These are phyloP conservation scores for Lanzia echinophila DNA, from an alignment of 2,329 filamentous ascomycete genomes.

Conservation along the genomic window DNA sequence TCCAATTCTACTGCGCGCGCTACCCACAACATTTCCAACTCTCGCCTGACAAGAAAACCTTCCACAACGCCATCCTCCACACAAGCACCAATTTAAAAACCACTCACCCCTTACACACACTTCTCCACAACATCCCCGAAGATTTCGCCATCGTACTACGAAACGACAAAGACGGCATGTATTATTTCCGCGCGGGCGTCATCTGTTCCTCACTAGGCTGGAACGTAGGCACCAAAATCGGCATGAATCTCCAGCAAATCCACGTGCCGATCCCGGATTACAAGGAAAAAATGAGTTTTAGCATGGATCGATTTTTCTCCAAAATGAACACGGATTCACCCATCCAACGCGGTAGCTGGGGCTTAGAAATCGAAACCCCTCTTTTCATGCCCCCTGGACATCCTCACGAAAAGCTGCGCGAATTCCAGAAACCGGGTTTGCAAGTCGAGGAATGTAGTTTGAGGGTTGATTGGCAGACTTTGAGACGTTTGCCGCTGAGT, in stretches of 20 bases:
- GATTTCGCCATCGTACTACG: conserved; percentile 75
- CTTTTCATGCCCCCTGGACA: conserved; percentile 68
- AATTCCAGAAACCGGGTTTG: conserved; percentile 50
- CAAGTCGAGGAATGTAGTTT: conserved; percentile 55
- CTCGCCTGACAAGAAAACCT: conserved; percentile 44
- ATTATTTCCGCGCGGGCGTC: conserved; percentile 67
- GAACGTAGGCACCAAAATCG: conserved; percentile 70
- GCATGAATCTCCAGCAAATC: conserved; percentile 61
- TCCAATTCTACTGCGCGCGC: conserved; percentile 72
- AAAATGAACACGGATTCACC: conserved; percentile 68
- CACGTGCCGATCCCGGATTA: conserved; percentile 74
- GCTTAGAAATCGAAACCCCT: conserved; percentile 67
- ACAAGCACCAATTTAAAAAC: conserved; percentile 53
- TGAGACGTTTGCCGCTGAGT: conserved; percentile 70
- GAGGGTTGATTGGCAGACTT: conserved; percentile 82
- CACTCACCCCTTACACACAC: conserved; percentile 59
- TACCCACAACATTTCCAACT: conserved; percentile 71
- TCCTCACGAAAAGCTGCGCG: conserved; percentile 54
- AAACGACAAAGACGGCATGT: conserved; percentile 63
- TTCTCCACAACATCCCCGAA: conserved; percentile 75
- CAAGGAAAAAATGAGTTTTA: conserved; percentile 80
- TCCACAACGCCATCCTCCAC: conserved; percentile 63
- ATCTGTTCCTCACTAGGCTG: conserved; percentile 77
- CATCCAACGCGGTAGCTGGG: conserved; percentile 82
- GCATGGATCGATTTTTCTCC: conserved; percentile 78